A percentile compares a stretch with the other conserved stretches of the same genome.
phyloP scores from a whole-genome alignment of 768 basidiomycete species.

The Cytidiella melzeri region DNA sequence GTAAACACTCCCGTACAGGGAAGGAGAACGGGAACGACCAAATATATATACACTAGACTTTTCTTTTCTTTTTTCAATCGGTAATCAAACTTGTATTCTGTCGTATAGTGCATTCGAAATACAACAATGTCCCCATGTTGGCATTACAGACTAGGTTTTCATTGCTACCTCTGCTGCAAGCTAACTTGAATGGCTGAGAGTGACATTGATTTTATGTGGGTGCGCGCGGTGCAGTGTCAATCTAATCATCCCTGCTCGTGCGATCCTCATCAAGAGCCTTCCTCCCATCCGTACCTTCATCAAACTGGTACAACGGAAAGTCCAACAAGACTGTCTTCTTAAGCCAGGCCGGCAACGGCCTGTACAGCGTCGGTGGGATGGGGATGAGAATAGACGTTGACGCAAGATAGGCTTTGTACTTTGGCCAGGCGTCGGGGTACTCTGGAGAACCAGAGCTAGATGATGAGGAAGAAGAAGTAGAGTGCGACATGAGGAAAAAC shows the following conservation, averaged over 20 bases:
- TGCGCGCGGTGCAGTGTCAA: too few relatives aligned
- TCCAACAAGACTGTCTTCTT: constrained; percentile 57
- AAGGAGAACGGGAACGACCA: too few relatives aligned
- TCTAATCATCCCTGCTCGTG: background rate
- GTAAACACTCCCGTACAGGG: too few relatives aligned
- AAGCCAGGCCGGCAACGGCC: constrained; percentile 40
- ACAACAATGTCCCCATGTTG: too few relatives aligned
- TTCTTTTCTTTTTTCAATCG: too few relatives aligned
- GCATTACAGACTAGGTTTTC: too few relatives aligned
- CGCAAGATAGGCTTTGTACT: constrained; percentile 49
- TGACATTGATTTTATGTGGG: too few relatives aligned
- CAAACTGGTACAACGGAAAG: constrained; percentile 54
- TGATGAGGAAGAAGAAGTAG: background rate
- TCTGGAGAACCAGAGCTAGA: background rate
- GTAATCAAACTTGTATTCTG: too few relatives aligned
- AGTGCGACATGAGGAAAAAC: constrained; percentile 47
- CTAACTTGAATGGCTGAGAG: too few relatives aligned
- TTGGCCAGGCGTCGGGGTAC: constrained; percentile 35
- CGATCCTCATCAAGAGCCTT: background rate
- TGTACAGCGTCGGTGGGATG: constrained; percentile 50
- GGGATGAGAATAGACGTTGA: constrained; percentile 58
- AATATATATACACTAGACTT: too few relatives aligned
- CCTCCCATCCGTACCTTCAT: constrained; percentile 38
- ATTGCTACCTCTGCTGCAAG: too few relatives aligned
- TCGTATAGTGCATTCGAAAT: too few relatives aligned